phyloP scores from a whole-genome alignment of 1,139 yeast genomes.

The Scheffersomyces cryptocercus region DNA sequence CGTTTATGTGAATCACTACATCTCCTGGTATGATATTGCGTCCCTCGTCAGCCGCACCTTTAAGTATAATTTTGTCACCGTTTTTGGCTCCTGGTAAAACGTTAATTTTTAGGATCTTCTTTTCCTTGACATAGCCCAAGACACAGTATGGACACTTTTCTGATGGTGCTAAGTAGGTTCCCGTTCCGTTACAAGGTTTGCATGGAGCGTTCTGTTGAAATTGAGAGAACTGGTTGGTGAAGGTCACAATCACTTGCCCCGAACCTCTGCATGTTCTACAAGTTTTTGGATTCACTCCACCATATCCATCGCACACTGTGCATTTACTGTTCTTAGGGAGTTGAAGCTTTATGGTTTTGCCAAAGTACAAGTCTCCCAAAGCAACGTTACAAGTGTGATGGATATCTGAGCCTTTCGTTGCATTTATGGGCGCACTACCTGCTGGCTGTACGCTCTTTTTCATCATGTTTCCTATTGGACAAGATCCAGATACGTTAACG shows the following conservation, averaged over 20 bases:
- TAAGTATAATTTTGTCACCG: conserved; percentile 52
- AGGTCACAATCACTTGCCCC: conserved; percentile 36
- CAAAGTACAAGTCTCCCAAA: conserved; percentile 48
- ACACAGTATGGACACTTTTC: conserved; percentile 42
- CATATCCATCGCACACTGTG: conserved; percentile 42
- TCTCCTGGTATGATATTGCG: conserved; percentile 64
- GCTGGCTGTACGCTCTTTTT: conserved; percentile 15
- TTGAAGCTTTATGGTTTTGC: conserved; percentile 47
- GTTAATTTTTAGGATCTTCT: conserved; percentile 52
- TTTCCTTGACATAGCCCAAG: conserved; percentile 39
- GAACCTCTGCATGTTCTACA: conserved; percentile 41
- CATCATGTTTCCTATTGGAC: conserved; percentile 4
- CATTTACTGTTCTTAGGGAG: conserved; percentile 45
- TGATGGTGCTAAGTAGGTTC: conserved; percentile 26
- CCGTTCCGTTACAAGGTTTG: conserved; percentile 37
- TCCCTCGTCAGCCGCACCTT: conserved; percentile 67
- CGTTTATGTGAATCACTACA: conserved; percentile 49
- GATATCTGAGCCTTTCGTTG: conserved; percentile 44
- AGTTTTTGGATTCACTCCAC: conserved; percentile 38
- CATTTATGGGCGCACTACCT: conserved; percentile 4
- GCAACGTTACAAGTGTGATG: conserved; percentile 46
- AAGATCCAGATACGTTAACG: not conserved
- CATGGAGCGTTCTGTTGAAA: conserved; percentile 39
- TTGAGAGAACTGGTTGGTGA: conserved; percentile 32
- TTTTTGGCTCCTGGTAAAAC: conserved; percentile 54